phyloP scores from a whole-genome alignment of 345 rosid species.

The Corymbia maculata region DNA sequence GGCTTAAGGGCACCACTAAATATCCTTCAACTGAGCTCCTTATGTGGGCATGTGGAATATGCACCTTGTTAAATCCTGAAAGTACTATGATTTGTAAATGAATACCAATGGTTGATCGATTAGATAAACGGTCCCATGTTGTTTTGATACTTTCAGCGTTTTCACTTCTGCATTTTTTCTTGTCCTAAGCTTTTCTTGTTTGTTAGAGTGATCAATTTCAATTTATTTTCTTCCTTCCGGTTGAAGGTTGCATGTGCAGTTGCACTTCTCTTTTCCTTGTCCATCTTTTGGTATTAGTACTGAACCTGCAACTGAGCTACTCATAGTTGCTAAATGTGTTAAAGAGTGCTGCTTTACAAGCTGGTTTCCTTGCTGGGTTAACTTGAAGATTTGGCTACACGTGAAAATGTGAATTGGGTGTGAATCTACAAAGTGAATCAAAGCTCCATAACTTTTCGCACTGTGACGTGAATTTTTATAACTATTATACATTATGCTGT shows the following conservation, averaged over 20 bases:
- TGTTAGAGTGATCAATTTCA: not conserved
- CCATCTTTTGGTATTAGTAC: not conserved
- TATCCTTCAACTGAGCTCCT: conserved; percentile 13
- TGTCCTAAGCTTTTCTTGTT: not conserved
- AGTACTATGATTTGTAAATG: conserved; percentile 5
- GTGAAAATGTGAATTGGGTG: not conserved
- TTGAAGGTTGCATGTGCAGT: not conserved
- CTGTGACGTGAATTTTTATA: not conserved
- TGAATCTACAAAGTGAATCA: not conserved
- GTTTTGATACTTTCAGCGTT: not conserved
- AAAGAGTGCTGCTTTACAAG: not conserved
- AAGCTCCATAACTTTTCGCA: not conserved
- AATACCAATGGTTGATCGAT: not conserved
- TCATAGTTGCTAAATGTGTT: not conserved
- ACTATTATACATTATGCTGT: not conserved
- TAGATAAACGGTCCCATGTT: not conserved
- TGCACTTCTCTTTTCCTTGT: not conserved
- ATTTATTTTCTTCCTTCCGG: not conserved
- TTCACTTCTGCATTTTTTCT: not conserved
- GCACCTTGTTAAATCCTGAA: conserved; percentile 76
- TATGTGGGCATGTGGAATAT: conserved; percentile 59
- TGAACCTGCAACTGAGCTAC: not conserved
- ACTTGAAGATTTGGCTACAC: not conserved
- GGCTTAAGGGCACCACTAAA: conserved; percentile 5
- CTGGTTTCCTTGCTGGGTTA: not conserved